phyloP scores from a whole-genome alignment of 192 early-diverging fungal genomes.

The Backusella sp. region DNA sequence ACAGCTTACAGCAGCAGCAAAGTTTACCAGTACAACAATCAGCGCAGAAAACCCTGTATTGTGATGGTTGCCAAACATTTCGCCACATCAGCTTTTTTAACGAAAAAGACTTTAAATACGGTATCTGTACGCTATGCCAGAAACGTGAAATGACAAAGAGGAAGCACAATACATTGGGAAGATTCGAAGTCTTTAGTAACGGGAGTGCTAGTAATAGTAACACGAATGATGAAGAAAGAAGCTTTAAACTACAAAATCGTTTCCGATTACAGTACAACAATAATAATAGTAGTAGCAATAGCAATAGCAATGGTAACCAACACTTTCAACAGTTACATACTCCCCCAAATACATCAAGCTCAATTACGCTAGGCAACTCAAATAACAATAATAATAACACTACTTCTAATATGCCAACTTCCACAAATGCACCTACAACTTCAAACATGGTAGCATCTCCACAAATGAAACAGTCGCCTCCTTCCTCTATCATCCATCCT shows the following conservation, averaged over 20 bases:
- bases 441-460: not conserved
- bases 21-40: not conserved
- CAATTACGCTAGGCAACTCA: not conserved
- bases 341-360: not conserved
- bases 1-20: not conserved
- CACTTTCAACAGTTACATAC: not conserved
- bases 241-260: not conserved
- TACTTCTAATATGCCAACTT: not conserved
- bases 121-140: not conserved
- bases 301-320: slow-evolving; percentile 1
- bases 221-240: slow-evolving; percentile 2
- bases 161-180: not conserved
- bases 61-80: slow-evolving; percentile 7
- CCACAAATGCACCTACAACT: not conserved
- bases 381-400: not conserved
- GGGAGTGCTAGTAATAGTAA: not conserved
- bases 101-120: not conserved
- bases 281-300: not conserved
- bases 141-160: not conserved
- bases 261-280: not conserved
- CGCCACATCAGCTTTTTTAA: not conserved
- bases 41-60: not conserved
- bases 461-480: not conserved
- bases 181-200: slow-evolving; percentile 3
- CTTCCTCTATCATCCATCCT: not conserved